Conservation (phyloP, 2,329 filamentous ascomycete species). For the Clonostachys rhizophaga region DNA sequence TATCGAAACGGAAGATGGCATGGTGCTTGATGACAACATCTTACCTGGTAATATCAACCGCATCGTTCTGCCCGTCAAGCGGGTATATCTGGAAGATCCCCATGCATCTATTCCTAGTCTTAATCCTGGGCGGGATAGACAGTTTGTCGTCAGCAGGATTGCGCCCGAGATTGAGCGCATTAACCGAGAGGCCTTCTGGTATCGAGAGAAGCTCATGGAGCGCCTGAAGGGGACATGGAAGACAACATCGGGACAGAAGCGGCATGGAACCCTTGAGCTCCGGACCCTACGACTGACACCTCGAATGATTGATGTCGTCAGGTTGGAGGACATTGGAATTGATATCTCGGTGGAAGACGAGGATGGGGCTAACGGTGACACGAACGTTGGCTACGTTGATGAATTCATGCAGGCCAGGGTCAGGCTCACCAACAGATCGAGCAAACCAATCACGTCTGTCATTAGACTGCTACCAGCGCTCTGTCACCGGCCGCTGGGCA, state of each 20-base stretch:
- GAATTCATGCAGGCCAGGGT: slow-evolving; percentile 66
- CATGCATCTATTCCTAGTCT: slow-evolving; percentile 75
- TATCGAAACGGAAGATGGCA: slow-evolving; percentile 47
- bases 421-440: slow-evolving; percentile 70
- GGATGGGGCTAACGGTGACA: slow-evolving; percentile 9
- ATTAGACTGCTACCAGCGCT: slow-evolving; percentile 75
- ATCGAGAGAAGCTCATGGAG: slow-evolving; percentile 74
- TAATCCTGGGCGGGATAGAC: slow-evolving; percentile 77
- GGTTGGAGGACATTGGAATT: slow-evolving; percentile 72
- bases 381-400: slow-evolving; percentile 26
- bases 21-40: slow-evolving; percentile 49
- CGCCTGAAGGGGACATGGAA: slow-evolving; percentile 69
- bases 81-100: slow-evolving; percentile 72
- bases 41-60: slow-evolving; percentile 67
- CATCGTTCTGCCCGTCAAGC: slow-evolving; percentile 69
- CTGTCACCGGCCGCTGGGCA: slow-evolving; percentile 64
- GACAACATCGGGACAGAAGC: slow-evolving; percentile 41
- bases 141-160: slow-evolving; percentile 83
- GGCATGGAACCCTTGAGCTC: slow-evolving; percentile 69
- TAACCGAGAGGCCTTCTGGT: slow-evolving; percentile 86
- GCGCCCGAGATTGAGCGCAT: slow-evolving; percentile 75
- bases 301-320: slow-evolving; percentile 80
- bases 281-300: slow-evolving; percentile 68
- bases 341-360: slow-evolving; percentile 46
- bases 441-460: slow-evolving; percentile 62